phyloP scores from a whole-genome alignment of 108 stramenopile species.

The Cyclostephanos tholiformis region DNA sequence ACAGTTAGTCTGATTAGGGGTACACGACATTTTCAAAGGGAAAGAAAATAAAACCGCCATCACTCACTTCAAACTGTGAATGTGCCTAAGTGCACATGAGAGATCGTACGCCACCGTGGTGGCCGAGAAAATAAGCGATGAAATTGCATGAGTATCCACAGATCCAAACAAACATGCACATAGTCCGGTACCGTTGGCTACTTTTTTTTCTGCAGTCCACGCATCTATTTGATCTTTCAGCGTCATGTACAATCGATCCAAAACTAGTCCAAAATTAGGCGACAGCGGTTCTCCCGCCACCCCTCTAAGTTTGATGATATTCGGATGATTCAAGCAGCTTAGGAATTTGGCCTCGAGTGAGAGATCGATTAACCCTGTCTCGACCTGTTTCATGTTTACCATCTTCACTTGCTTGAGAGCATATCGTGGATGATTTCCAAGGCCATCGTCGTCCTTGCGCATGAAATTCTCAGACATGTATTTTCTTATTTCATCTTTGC shows the following conservation, averaged over 20 bases:
- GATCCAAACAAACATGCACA: conserved; percentile 37
- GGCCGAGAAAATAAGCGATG: conserved; percentile 12
- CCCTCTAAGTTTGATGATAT: conserved; percentile 68
- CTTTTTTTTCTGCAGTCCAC: conserved; percentile 54
- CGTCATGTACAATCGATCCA: conserved; percentile 66
- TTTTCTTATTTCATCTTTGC: conserved; percentile 29
- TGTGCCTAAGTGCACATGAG: conserved; percentile 59
- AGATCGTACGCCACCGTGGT: conserved; percentile 54
- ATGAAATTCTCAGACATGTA: conserved; percentile 40
- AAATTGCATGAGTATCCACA: conserved; percentile 9
- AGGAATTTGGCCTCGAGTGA: conserved; percentile 78
- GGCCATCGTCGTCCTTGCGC: conserved; percentile 17
- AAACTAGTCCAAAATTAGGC: conserved; percentile 56
- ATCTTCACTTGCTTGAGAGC: conserved; percentile 42
- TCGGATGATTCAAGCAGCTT: conserved; percentile 62
- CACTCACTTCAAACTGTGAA: conserved; percentile 61
- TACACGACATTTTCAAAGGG: neutral
- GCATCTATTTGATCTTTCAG: conserved; percentile 54
- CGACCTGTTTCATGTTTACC: conserved; percentile 23
- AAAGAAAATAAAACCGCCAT: neutral
- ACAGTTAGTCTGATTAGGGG: neutral
- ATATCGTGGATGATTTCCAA: conserved; percentile 26
- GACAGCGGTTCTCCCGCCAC: conserved; percentile 52
- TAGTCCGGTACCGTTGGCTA: conserved; percentile 19
- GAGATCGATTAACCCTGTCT: conserved; percentile 59